Conservation (phyloP, 2,329 filamentous ascomycete species). For the Metarhizium rileyi region DNA sequence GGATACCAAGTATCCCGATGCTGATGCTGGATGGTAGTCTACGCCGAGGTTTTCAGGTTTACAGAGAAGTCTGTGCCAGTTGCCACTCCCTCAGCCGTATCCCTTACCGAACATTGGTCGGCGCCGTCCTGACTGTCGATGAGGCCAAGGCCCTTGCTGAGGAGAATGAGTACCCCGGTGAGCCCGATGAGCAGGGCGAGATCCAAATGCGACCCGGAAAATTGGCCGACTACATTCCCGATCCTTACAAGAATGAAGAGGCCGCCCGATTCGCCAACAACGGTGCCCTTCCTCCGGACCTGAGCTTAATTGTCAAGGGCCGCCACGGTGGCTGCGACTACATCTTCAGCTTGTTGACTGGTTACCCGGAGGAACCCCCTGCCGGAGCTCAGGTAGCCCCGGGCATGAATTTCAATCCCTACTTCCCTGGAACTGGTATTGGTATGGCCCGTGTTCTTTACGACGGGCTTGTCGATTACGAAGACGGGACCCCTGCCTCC, state of each 20-base stretch:
- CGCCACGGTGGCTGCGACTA: slow-evolving; percentile 97
- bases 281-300: slow-evolving; percentile 92
- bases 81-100: slow-evolving; percentile 96
- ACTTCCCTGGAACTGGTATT: slow-evolving; percentile 98
- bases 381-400: slow-evolving; percentile 76
- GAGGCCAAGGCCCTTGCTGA: slow-evolving; percentile 97
- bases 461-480: slow-evolving; percentile 95
- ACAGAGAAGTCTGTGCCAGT: slow-evolving; percentile 93
- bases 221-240: slow-evolving; percentile 91
- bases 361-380: slow-evolving; percentile 93
- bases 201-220: slow-evolving; percentile 99
- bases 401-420: slow-evolving; percentile 99
- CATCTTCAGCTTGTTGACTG: slow-evolving; percentile 93
- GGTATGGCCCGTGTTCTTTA: slow-evolving; percentile 98
- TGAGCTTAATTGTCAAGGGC: slow-evolving; percentile 95
- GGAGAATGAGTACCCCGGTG: slow-evolving; percentile 96
- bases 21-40: slow-evolving; percentile 47
- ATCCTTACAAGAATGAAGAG: slow-evolving; percentile 98
- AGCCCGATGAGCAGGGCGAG: slow-evolving; percentile 95
- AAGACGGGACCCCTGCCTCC: slow-evolving; percentile 87
- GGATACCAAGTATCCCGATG: neutral
- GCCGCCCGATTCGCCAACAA: slow-evolving; percentile 96
- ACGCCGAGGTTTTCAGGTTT: slow-evolving; percentile 98
- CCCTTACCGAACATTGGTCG: slow-evolving; percentile 86
- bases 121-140: slow-evolving; percentile 86